Evolutionary conservation across 2,329 filamentous ascomycete genomes (phyloP).

Genomic region (Epichloe gansuensis): DNA sequence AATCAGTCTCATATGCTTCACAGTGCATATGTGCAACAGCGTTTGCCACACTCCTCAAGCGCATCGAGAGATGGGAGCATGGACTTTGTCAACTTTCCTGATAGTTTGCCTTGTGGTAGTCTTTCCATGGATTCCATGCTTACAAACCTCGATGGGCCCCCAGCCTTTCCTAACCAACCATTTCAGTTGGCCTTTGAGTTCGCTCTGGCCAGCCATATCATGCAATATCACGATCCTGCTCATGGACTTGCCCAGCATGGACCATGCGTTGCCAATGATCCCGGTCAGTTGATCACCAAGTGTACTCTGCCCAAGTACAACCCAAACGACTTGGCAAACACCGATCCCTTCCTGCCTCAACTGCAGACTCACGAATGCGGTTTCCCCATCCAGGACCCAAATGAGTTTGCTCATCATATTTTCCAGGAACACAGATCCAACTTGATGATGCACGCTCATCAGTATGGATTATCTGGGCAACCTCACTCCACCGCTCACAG

Average conservation of each 20-base stretch:
- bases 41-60: slow-evolving; percentile 1
- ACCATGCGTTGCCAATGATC: slow-evolving; percentile 18
- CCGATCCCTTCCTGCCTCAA: slow-evolving; percentile 8
- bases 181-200: slow-evolving; percentile 12
- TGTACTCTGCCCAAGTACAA: slow-evolving; percentile 17
- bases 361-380: slow-evolving; percentile 15
- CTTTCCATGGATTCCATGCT: slow-evolving; percentile 11
- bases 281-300: slow-evolving; percentile 12
- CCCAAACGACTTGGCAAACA: slow-evolving; percentile 7
- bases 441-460: slow-evolving; percentile 8
- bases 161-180: slow-evolving; percentile 8
- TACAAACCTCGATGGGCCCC: slow-evolving; percentile 3
- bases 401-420: slow-evolving; percentile 18
- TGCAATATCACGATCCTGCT: slow-evolving; percentile 18
- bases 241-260: slow-evolving; percentile 12
- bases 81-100: slow-evolving; percentile 6
- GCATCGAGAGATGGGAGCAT: slow-evolving; percentile 3
- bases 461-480: slow-evolving; percentile 4
- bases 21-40: slow-evolving; percentile 7
- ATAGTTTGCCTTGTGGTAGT: slow-evolving; percentile 11
- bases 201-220: slow-evolving; percentile 17
- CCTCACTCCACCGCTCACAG: slow-evolving; percentile 1
- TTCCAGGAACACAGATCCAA: slow-evolving; percentile 16
- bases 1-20: slow-evolving; percentile 8
- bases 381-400: slow-evolving; percentile 16